Base-by-base conservation (phyloP, 495 filamentous ascomycete species). In the Clohesyomyces aquaticus region DNA sequence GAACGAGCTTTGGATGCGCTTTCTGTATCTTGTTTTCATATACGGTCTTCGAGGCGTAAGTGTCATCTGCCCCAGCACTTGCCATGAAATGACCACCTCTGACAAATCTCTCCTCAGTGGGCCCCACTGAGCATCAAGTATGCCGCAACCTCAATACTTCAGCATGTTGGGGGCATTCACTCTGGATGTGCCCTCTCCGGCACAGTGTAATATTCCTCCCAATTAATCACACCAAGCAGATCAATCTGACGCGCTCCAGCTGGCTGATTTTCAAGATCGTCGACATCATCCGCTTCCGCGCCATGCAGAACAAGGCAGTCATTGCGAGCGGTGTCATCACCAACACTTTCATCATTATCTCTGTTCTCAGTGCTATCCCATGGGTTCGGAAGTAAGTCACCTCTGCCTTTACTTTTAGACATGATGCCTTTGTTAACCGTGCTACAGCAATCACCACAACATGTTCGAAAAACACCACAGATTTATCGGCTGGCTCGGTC, bases 141-240 rank as follows among this genome's bases (percentile, higher is more conserved):
- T 0, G 76, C 65, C 4, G 76, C 71, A 11, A 77, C 75, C 0
- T 79, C 77, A 3, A 61, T 77, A 38, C 54, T 79, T 48, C 77
- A 79, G 63, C 77, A 79, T 53, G 75, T 79, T 38, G 77, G 77
- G 25, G 77, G 77, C 46, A 77, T 79, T 27, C 77, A 79, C 63
- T 79, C 77, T 0, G 77, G 77, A 25, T 77, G 76, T 52, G 77
- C 76, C 9, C 73, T 79, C 22, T 79, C 77, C 23, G 77, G 77
- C 10, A 74, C 76, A 55, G 69, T 52, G 77, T 77, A n/a, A n/a
- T n/a, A 75, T 74, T 69, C 19, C n/a, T 10, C 28, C 28, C 46
- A 19, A 14, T 35, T 14, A n/a, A 49, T 32, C 1, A 14, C n/a
- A 12, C 18, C 29, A 27, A 47, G 16, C 19, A 19, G 18, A 21